Conservation (phyloP, 202 grass and related monocot genomes). For the Miscanthus sacchariflorus region DNA sequence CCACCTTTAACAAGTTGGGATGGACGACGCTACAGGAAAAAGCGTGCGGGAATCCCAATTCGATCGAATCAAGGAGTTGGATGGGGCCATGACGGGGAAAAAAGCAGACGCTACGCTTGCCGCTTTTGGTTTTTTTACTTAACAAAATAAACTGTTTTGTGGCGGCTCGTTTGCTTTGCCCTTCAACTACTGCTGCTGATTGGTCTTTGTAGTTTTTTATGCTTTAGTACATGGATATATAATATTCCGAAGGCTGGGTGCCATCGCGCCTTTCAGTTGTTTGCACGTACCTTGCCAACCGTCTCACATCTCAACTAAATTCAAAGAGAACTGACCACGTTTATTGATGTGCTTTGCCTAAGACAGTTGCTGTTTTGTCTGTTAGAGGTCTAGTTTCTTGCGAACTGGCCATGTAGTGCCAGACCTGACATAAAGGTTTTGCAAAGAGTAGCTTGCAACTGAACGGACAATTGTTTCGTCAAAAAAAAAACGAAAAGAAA, state of each 20-base stretch:
- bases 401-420: no score
- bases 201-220: neutral
- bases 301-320: neutral
- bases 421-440: neutral
- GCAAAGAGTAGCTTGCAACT: constrained; percentile 2
- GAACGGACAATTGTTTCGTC: neutral
- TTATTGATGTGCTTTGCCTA: neutral
- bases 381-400: no score
- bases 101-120: neutral
- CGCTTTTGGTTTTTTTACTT: neutral
- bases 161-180: no score
- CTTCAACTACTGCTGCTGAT: no score
- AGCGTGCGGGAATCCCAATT: neutral
- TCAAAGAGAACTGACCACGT: neutral
- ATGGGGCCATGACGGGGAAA: neutral
- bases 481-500: no score
- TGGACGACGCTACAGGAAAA: neutral
- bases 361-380: neutral
- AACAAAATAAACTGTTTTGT: no score
- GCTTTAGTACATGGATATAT: neutral
- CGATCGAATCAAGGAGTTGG: neutral
- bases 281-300: constrained; percentile 15
- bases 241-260: neutral
- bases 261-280: neutral
- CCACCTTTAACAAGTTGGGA: no score